phyloP scores from a whole-genome alignment of 208 protist species.

The Trypanosoma brucei region DNA sequence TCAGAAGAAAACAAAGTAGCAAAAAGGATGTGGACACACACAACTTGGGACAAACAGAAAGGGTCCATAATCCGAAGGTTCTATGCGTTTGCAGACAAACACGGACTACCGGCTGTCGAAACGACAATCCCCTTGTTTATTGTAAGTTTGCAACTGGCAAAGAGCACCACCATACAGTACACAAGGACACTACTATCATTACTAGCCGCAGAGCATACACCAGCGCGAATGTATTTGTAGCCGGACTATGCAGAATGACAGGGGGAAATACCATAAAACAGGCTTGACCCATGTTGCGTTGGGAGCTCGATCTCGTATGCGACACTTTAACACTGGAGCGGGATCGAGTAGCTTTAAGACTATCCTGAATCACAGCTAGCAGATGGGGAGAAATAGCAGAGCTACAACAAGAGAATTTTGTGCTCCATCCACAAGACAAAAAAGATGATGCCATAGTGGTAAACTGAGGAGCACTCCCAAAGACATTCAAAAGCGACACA shows the following conservation, averaged over 20 bases:
- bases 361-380: constrained; percentile 2
- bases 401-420: constrained; percentile 11
- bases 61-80: constrained; percentile 6
- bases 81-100: background rate
- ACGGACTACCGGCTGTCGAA: background rate
- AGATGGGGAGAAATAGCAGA: constrained; percentile 4
- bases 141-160: constrained; percentile 9
- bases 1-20: constrained; percentile 1
- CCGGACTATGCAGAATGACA: background rate
- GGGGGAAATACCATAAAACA: background rate
- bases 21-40: constrained; percentile 7
- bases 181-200: background rate
- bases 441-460: background rate
- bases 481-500: constrained; percentile 7
- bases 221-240: constrained; percentile 2
- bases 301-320: background rate
- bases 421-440: constrained; percentile 1
- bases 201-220: background rate
- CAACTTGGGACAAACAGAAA: constrained; percentile 2
- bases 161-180: constrained; percentile 4
- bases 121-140: constrained; percentile 5
- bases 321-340: background rate
- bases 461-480: constrained; percentile 3
- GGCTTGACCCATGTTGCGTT: background rate
- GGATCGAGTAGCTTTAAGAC: constrained; percentile 1